Base-by-base conservation (phyloP, 352 stramenopile species). In the Phytophthora foliorum region DNA sequence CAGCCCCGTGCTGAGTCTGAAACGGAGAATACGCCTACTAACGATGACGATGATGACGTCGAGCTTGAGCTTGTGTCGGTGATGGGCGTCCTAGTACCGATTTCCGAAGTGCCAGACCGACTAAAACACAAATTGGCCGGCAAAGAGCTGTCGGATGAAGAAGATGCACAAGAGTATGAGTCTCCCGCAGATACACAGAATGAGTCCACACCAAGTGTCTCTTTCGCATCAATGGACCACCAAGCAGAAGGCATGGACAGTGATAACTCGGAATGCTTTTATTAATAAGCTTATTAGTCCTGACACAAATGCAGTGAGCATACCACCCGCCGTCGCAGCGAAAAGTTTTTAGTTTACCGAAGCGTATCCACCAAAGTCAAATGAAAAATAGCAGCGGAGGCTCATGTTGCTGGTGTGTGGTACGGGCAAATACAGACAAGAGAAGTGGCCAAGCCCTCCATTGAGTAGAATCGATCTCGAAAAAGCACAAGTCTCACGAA, bases 241-340 rank as follows among this genome's bases (percentile, higher is more conserved):
- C 8, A 49, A 49, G 42, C 17, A 49, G 42, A 49, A 27, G 42
- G 3, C 42, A 49, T 29, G 7, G 42, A 49, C 21, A 49, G 42
- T 27, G 42, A 49, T 49, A 19, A 49, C 3, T 49, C 42, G 19
- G 42, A 49, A 27, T 49, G 42, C 13, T 49, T 49, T 29, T 49
- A 49, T 19, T 49, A 27, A 27, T 34, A 1, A 34, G 29, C 29
- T 8, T 34, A 1, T 13, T 8, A 8, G 9, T 34, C 29, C 29
- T 34, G 29, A 11, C 29, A 34, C 29, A 11, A 8, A 31, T 31
- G 8, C 27, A 31, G 27, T 31, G 27, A 31, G 27, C 27, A 9
- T 34, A n/a, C n/a, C n/a, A n/a, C n/a, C n/a, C n/a, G n/a, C n/a
- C n/a, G 29, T 6, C 29, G 8, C 29, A 11, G 8, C 7, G 29